Conservation (phyloP, 2,329 filamentous ascomycete species). For the Aspergillus sp. region DNA sequence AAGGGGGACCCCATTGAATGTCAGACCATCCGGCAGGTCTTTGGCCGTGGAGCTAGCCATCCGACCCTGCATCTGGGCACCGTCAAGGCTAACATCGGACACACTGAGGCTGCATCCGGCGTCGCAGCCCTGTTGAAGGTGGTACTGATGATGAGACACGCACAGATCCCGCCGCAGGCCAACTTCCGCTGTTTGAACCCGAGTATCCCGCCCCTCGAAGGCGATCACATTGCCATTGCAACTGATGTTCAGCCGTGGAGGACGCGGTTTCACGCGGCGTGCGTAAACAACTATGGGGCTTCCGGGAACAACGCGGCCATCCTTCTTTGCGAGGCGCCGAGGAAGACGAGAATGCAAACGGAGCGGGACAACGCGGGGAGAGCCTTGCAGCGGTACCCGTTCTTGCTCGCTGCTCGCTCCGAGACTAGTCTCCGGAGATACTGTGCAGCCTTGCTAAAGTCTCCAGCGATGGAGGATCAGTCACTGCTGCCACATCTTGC, state of each 20-base stretch:
- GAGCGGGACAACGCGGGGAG: too few relatives aligned
- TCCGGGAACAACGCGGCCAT: background rate
- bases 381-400: too few relatives aligned
- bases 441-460: too few relatives aligned
- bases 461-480: too few relatives aligned
- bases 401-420: too few relatives aligned
- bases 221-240: background rate
- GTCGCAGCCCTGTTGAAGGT: conserved; percentile 23
- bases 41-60: background rate
- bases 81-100: conserved; percentile 30
- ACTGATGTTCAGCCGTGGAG: background rate
- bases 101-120: conserved; percentile 27
- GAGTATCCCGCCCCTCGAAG: background rate
- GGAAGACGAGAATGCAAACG: too few relatives aligned
- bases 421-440: too few relatives aligned
- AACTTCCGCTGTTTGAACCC: conserved; percentile 2
- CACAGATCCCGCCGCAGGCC: conserved; percentile 6
- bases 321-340: too few relatives aligned
- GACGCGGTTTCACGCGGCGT: background rate
- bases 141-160: conserved; percentile 15
- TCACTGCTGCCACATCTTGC: too few relatives aligned
- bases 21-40: background rate
- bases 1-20: conserved; percentile 8
- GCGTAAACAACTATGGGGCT: conserved; percentile 1
- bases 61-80: conserved; percentile 14